Conservation (phyloP, 2,329 filamentous ascomycete species). For the Fusarium xyrophilum region DNA sequence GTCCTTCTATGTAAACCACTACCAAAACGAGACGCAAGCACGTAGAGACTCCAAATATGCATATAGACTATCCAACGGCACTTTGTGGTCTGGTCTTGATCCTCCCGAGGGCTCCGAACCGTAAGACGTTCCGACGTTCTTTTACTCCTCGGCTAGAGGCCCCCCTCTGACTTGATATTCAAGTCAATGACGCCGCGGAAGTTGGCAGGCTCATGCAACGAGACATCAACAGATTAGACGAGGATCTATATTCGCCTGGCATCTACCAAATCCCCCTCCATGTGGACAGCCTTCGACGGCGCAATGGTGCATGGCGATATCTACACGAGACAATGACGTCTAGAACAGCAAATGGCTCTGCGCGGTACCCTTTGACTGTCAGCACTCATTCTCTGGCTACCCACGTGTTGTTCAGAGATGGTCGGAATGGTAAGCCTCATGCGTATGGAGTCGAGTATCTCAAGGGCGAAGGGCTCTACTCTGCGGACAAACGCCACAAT, state of each 20-base stretch:
- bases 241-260: slow-evolving; percentile 40
- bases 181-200: slow-evolving; percentile 33
- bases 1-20: slow-evolving; percentile 69
- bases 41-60: slow-evolving; percentile 32
- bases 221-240: slow-evolving; percentile 42
- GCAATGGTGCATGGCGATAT: slow-evolving; percentile 24
- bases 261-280: slow-evolving; percentile 44
- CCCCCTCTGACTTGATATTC: not conserved
- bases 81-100: slow-evolving; percentile 34
- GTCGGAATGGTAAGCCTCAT: not conserved
- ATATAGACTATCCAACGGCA: slow-evolving; percentile 29
- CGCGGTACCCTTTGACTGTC: slow-evolving; percentile 53
- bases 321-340: slow-evolving; percentile 42
- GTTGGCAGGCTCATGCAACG: slow-evolving; percentile 39
- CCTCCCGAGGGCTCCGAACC: slow-evolving; percentile 44
- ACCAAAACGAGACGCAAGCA: slow-evolving; percentile 44
- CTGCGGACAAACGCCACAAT: slow-evolving; percentile 46
- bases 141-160: fast-evolving
- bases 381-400: slow-evolving; percentile 48
- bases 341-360: not conserved
- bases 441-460: slow-evolving; percentile 46
- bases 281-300: slow-evolving; percentile 22
- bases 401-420: slow-evolving; percentile 45
- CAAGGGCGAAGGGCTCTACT: slow-evolving; percentile 50
- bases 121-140: not conserved